Evolutionary conservation across 2,329 filamentous ascomycete species (phyloP).

Genomic region (Fusarium sacchari): DNA sequence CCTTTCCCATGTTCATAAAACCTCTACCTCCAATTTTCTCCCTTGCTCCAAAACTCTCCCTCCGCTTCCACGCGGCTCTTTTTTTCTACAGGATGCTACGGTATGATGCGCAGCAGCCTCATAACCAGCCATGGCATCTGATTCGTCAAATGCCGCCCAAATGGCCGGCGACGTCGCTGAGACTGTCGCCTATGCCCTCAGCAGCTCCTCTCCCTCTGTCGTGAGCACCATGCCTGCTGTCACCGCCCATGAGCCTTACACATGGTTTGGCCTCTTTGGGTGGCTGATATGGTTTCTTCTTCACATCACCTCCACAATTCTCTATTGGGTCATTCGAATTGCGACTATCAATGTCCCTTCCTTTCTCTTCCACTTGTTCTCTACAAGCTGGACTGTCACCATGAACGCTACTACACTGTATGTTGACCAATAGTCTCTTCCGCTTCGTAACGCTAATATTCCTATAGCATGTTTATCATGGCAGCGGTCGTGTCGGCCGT

Average conservation of each 20-base stretch:
- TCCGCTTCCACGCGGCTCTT: conserved; percentile 38
- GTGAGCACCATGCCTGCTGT: conserved; percentile 50
- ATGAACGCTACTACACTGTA: conserved; percentile 98
- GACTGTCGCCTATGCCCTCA: conserved; percentile 47
- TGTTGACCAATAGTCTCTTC: conserved; percentile 44
- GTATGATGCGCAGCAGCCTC: conserved; percentile 43
- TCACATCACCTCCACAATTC: conserved; percentile 64
- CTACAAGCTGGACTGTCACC: conserved; percentile 93
- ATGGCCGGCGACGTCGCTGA: conserved; percentile 48
- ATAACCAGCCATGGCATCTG: conserved; percentile 54
- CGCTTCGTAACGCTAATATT: conserved; percentile 19
- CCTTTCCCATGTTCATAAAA: conserved; percentile 38
- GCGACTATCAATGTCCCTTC: conserved; percentile 89
- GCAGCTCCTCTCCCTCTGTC: conserved; percentile 50
- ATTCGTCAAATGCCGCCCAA: conserved; percentile 51
- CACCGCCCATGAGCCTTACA: conserved; percentile 53
- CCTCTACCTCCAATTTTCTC: conserved; percentile 27
- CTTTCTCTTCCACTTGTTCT: conserved; percentile 88
- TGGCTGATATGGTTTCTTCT: conserved; percentile 65
- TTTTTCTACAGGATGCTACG: conserved; percentile 51
- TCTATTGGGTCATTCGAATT: conserved; percentile 86
- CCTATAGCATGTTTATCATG: conserved; percentile 75
- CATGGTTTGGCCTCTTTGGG: conserved; percentile 68
- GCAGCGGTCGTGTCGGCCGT: conserved; percentile 81
- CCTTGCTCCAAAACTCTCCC: conserved; percentile 25